Evolutionary conservation across 192 early-diverging fungal genomes (phyloP).

Genomic region (Mortierella alpina): DNA sequence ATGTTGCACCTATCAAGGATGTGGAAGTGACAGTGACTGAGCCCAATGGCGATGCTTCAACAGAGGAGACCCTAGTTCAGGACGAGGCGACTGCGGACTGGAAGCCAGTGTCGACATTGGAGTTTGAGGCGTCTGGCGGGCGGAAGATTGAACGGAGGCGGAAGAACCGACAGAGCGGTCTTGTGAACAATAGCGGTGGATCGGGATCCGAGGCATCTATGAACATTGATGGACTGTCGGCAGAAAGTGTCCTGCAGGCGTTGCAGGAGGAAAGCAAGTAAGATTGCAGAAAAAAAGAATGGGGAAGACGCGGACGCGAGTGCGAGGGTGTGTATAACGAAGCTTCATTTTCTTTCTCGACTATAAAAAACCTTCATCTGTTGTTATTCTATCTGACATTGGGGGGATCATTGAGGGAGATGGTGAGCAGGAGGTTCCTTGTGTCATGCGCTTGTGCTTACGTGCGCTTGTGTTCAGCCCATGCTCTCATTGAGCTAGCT

Average conservation of each 20-base stretch:
- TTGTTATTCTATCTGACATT: too few relatives aligned
- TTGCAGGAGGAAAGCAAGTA: conserved; percentile 38
- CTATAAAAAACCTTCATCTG: too few relatives aligned
- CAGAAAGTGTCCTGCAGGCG: conserved; percentile 49
- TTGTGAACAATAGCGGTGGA: background rate
- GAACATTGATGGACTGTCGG: conserved; percentile 30
- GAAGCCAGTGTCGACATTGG: conserved; percentile 34
- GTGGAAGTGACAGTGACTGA: background rate
- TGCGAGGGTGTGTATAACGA: too few relatives aligned
- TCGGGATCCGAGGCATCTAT: background rate
- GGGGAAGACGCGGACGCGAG: too few relatives aligned
- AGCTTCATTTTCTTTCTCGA: too few relatives aligned
- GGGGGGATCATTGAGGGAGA: too few relatives aligned
- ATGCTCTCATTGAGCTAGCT: too few relatives aligned
- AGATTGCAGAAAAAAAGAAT: background rate
- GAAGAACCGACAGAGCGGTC: conserved; percentile 35
- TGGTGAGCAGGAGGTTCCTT: too few relatives aligned
- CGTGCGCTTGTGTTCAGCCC: too few relatives aligned
- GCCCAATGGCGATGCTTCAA: background rate
- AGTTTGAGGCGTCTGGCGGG: conserved; percentile 31
- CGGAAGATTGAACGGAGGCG: conserved; percentile 45
- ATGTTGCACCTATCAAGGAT: background rate
- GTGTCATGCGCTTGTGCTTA: too few relatives aligned
- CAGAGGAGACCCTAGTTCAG: background rate
- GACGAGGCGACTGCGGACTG: conserved; percentile 11